A percentile compares a stretch with the other conserved stretches of the same genome.
These are phyloP conservation scores for Neltuma alba DNA, from an alignment of 306 rosid genomes.

Conservation along the genomic window DNA sequence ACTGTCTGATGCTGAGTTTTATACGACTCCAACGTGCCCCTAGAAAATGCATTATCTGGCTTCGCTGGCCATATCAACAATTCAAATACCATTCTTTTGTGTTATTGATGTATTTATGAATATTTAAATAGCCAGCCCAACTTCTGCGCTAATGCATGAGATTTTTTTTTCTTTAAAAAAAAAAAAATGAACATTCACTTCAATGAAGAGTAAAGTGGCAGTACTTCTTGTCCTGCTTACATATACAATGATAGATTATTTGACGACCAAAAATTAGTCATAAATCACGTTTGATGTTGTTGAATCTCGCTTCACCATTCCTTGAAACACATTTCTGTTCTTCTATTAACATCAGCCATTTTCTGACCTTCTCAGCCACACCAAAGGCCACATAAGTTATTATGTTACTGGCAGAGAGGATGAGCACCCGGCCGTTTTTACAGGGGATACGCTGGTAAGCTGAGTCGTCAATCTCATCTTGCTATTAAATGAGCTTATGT, in stretches of 20 bases:
- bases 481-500: conserved; percentile 11
- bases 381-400: conserved; percentile 91
- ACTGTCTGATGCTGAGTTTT: not conserved
- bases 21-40: not conserved
- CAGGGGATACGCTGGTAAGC: conserved; percentile 94
- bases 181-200: not conserved
- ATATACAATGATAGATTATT: not conserved
- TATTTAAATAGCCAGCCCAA: not conserved
- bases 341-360: conserved; percentile 36
- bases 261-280: not conserved
- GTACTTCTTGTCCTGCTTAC: not conserved
- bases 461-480: conserved; percentile 18
- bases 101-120: not conserved
- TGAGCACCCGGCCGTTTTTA: conserved; percentile 82
- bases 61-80: conserved; percentile 5
- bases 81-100: conserved; percentile 2
- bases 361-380: conserved; percentile 67
- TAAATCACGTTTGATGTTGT: conserved; percentile 4
- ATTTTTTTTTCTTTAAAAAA: too few relatives aligned
- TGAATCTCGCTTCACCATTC: conserved; percentile 22
- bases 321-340: not conserved
- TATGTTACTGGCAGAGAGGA: conserved; percentile 72
- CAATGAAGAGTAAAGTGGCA: not conserved
- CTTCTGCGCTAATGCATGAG: not conserved
- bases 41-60: not conserved